Base-by-base conservation (phyloP, 2,329 filamentous ascomycete genomes). In the Furcasterigmium furcatum region DNA sequence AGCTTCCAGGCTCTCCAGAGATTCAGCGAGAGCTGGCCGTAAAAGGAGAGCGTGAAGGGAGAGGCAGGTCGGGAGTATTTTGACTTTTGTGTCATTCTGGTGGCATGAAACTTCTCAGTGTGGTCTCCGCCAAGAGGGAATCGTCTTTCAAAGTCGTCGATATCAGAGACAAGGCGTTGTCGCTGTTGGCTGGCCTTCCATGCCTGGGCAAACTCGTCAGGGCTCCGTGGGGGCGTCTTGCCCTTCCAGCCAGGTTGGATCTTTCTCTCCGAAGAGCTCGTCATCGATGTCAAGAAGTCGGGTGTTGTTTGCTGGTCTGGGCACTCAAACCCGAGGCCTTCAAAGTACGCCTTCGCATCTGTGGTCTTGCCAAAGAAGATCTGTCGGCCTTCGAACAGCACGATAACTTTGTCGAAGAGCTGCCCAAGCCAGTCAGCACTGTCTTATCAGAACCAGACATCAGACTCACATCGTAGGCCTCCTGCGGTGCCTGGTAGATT, bases 351-450 rank as follows among this genome's bases (percentile, higher is more conserved):
- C 51, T 76, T 82, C 1, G 85, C 85, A 12, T 79, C 70, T 8
- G 72, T 70, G 0, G 77, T 76, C 3, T 69, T 71, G 13, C 86
- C 85, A 45, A 83, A 88, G 65, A 77, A 89, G 44, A 85, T 80
- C 54, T 84, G 81, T 45, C 77, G 77, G 8, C 84, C 84, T 52
- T 85, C 78, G 57, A 85, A 84, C 2, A 87, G 72, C 1, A 88
- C 69, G 4, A 84, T 65, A 1, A 82, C 82, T 58, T 87, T 87
- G 64, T 87, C 82, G 53, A 87, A 86, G 2, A 80, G 58, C 52
- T n/a, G n/a, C n/a, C n/a, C n/a, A n/a, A 54, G n/a, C 9, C 21
- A 8, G 9, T 19, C 4, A 9, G 12, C 24, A 13, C 8, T 7
- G 16, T 22, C 10, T 9, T 38, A 38, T 4, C 20, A 18, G 35